A percentile compares a stretch with the other conserved stretches of the same genome.
phyloP scores from a whole-genome alignment of 2,329 filamentous ascomycete genomes.

The Colletotrichum sp. region DNA sequence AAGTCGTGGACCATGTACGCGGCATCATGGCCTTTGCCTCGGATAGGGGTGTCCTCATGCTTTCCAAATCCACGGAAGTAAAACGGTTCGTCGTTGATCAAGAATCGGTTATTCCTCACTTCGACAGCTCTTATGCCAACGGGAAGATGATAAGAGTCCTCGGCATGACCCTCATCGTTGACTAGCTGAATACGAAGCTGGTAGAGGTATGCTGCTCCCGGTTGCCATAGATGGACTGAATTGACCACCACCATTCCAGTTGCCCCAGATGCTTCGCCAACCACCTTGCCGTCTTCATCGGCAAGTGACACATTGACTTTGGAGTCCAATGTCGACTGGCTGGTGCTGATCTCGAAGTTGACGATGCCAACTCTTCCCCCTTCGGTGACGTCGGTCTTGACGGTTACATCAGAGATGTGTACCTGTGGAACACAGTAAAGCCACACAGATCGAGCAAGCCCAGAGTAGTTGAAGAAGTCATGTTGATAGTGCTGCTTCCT shows the following conservation, averaged over 20 bases:
- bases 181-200: constrained; percentile 24
- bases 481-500: constrained; percentile 30
- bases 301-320: background rate
- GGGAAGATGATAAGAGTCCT: constrained; percentile 26
- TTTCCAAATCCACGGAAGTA: constrained; percentile 34
- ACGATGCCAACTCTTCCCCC: background rate
- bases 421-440: constrained; percentile 26
- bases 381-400: constrained; percentile 24
- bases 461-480: constrained; percentile 35
- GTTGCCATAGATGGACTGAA: constrained; percentile 28
- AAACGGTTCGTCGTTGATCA: constrained; percentile 31
- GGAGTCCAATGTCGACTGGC: constrained; percentile 1
- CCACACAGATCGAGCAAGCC: constrained; percentile 31
- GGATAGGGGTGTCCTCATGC: constrained; percentile 30
- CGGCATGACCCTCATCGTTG: background rate
- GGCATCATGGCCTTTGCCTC: constrained; percentile 31
- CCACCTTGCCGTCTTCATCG: background rate
- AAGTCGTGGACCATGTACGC: constrained; percentile 36
- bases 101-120: constrained; percentile 24
- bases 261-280: background rate
- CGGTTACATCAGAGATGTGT: constrained; percentile 26
- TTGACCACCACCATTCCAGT: constrained; percentile 17
- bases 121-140: constrained; percentile 26
- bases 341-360: constrained; percentile 11
- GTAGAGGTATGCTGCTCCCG: constrained; percentile 31